A percentile compares a stretch with the other conserved stretches of the same genome.
phyloP scores from a whole-genome alignment of 2,329 filamentous ascomycete genomes.

The Penicillium sp. region DNA sequence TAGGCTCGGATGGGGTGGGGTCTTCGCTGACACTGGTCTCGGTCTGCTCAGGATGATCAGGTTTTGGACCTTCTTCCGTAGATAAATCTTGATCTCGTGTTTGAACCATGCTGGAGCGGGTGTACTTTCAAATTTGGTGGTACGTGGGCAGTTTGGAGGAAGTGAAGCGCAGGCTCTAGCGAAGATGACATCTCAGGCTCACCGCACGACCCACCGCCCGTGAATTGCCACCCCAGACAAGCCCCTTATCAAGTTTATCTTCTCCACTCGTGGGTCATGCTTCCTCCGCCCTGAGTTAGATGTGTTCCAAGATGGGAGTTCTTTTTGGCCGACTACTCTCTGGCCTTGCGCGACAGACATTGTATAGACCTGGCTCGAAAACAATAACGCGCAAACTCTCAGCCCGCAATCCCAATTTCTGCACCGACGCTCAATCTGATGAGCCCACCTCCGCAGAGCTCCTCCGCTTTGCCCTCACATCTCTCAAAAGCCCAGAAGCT shows the following conservation, averaged over 20 bases:
- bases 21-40: slow-evolving; percentile 9
- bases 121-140: not conserved
- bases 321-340: not conserved
- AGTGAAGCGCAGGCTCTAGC: slow-evolving; percentile 12
- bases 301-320: slow-evolving; percentile 11
- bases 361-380: not conserved
- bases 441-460: slow-evolving; percentile 29
- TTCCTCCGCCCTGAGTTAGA: slow-evolving; percentile 8
- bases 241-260: slow-evolving; percentile 19
- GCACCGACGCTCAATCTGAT: not conserved
- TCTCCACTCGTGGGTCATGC: slow-evolving; percentile 23
- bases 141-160: not conserved
- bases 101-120: slow-evolving; percentile 12
- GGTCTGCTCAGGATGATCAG: slow-evolving; percentile 11
- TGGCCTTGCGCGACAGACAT: not conserved
- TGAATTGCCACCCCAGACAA: slow-evolving; percentile 22
- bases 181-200: slow-evolving; percentile 13
- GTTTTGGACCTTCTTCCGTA: slow-evolving; percentile 10
- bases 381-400: not conserved
- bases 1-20: slow-evolving; percentile 12
- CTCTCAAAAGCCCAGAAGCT: slow-evolving; percentile 10
- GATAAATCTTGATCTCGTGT: slow-evolving; percentile 16
- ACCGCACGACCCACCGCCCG: slow-evolving; percentile 18
- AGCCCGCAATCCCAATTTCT: not conserved
- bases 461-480: slow-evolving; percentile 33